Percentiles rank a stretch among this genome's conserved stretches.
These are phyloP conservation scores for Apiospora kogelbergensis DNA, from an alignment of 2,329 filamentous ascomycete genomes.

Conservation along the genomic window DNA sequence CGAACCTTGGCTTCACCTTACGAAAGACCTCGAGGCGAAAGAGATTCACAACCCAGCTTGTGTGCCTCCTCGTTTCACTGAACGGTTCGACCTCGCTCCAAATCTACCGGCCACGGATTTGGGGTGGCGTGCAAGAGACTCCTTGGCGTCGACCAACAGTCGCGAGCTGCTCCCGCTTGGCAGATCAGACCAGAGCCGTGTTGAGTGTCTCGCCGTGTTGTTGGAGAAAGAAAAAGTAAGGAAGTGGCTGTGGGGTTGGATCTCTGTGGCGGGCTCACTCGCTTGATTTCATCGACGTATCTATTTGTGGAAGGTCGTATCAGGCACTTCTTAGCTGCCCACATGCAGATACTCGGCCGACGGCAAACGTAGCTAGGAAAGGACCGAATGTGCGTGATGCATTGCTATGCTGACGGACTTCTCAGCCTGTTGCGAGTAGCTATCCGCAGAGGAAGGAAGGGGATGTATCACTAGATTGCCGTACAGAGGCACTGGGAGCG, in stretches of 20 bases:
- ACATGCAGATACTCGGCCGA: constrained; percentile 1
- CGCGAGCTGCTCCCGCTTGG: background rate
- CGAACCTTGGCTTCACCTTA: background rate
- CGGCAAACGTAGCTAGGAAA: background rate
- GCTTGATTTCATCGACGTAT: background rate
- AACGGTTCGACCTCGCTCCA: background rate
- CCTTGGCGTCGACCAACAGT: background rate
- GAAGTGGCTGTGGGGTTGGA: background rate
- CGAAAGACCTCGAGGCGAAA: background rate
- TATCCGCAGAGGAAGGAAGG: background rate
- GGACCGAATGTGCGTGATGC: background rate
- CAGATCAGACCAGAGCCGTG: background rate
- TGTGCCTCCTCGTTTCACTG: background rate
- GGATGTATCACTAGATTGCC: background rate
- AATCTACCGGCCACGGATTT: background rate
- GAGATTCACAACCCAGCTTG: background rate
- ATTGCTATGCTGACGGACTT: background rate
- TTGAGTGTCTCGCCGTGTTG: background rate
- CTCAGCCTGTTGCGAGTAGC: background rate
- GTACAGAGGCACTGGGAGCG: background rate
- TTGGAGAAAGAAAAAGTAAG: background rate
- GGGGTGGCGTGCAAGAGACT: background rate
- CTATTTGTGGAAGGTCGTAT: constrained; percentile 7
- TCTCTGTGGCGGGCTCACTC: constrained; percentile 4
- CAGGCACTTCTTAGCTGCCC: background rate